A percentile compares a stretch with the other conserved stretches of the same genome.
phyloP scores from a whole-genome alignment of 2,329 filamentous ascomycete genomes.

The Cephalotrichum gorgonifer region DNA sequence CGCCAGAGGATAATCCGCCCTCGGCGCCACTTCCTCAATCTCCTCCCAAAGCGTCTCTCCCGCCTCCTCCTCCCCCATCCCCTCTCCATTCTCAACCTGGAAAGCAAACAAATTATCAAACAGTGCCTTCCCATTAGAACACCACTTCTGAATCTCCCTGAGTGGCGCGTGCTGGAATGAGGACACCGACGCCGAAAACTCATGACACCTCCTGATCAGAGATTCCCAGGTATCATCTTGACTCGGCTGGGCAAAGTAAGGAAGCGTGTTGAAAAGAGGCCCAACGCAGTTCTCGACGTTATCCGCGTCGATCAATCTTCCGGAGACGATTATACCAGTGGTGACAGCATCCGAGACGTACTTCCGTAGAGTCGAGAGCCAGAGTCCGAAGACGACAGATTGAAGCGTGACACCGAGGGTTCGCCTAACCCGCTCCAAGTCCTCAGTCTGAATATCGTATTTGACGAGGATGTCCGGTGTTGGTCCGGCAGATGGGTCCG shows the following conservation, averaged over 20 bases:
- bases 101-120: conserved; percentile 83
- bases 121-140: conserved; percentile 44
- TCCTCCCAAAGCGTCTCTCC: conserved; percentile 41
- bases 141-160: conserved; percentile 73
- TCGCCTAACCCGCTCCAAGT: conserved; percentile 42
- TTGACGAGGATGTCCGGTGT: conserved; percentile 11
- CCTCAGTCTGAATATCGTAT: conserved; percentile 23
- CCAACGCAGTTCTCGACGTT: conserved; percentile 60
- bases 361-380: conserved; percentile 52
- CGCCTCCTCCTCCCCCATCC: conserved; percentile 8
- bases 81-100: conserved; percentile 47
- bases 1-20: conserved; percentile 65
- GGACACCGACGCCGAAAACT: conserved; percentile 57
- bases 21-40: conserved; percentile 31
- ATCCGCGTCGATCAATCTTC: conserved; percentile 60
- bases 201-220: conserved; percentile 54
- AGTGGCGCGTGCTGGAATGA: conserved; percentile 72
- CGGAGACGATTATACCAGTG: conserved; percentile 70
- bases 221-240: conserved; percentile 43
- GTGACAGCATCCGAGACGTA: conserved; percentile 36
- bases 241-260: conserved; percentile 46
- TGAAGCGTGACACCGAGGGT: conserved; percentile 66
- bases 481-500: background rate
- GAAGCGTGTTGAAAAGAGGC: conserved; percentile 83
- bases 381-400: conserved; percentile 65